Conservation (phyloP, 495 filamentous ascomycete genomes). For the Neurospora sp. region DNA sequence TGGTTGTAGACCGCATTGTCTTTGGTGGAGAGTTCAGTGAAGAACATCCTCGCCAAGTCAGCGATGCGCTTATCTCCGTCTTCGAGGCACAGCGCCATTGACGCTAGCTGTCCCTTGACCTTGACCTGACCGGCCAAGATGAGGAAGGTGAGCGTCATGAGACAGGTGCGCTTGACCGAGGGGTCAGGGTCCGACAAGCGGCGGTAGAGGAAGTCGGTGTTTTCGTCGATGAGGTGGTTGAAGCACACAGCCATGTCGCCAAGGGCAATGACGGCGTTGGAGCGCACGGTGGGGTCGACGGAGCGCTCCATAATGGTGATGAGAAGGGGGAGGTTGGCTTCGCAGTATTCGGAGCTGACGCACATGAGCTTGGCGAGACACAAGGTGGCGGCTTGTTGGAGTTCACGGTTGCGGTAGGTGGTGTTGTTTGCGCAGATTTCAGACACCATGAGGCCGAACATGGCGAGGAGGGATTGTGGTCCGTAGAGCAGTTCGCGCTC, state of each 20-base stretch:
- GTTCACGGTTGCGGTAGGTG: slow-evolving; percentile 69
- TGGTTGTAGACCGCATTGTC: slow-evolving; percentile 99
- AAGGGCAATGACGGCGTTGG: slow-evolving; percentile 91
- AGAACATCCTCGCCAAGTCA: slow-evolving; percentile 95
- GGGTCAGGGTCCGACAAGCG: slow-evolving; percentile 79
- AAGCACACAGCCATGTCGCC: slow-evolving; percentile 99
- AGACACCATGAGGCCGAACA: slow-evolving; percentile 80
- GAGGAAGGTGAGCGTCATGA: slow-evolving; percentile 97
- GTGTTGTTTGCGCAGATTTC: slow-evolving; percentile 95
- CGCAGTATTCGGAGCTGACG: slow-evolving; percentile 88
- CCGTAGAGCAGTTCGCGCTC: slow-evolving; percentile 91
- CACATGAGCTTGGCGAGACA: slow-evolving; percentile 99
- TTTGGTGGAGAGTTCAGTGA: slow-evolving; percentile 90
- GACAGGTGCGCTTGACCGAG: slow-evolving; percentile 90
- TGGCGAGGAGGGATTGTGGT: slow-evolving; percentile 68
- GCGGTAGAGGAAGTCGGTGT: slow-evolving; percentile 95
- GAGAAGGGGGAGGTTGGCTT: slow-evolving; percentile 81
- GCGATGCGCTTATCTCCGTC: slow-evolving; percentile 88
- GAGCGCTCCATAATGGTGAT: slow-evolving; percentile 97
- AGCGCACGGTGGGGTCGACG: slow-evolving; percentile 76
- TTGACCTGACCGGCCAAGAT: slow-evolving; percentile 98
- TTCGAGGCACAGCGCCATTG: slow-evolving; percentile 98
- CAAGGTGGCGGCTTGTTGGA: slow-evolving; percentile 90
- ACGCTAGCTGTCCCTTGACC: slow-evolving; percentile 97
- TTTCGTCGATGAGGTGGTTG: slow-evolving; percentile 98